phyloP scores from a whole-genome alignment of 768 basidiomycete species.

The Leccinum barrowsii region DNA sequence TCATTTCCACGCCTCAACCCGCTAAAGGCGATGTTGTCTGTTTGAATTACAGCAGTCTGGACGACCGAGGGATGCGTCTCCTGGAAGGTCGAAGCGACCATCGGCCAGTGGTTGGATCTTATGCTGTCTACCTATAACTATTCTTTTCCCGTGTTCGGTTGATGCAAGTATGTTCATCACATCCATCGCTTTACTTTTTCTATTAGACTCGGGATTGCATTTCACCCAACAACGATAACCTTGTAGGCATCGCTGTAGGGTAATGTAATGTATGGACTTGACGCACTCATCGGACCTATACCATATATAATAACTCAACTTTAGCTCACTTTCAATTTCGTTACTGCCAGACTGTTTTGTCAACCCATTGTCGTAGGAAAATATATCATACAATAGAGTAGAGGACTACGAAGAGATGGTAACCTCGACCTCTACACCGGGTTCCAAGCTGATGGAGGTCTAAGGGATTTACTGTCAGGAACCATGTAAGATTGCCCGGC shows the following conservation, averaged over 20 bases:
- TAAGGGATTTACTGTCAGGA: constrained; percentile 31
- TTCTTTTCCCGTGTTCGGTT: not conserved
- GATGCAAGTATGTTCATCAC: constrained; percentile 7
- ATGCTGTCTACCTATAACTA: constrained; percentile 59
- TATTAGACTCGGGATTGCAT: constrained; percentile 3
- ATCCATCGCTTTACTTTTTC: constrained; percentile 3
- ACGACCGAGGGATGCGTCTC: constrained; percentile 70
- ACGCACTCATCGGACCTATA: constrained; percentile 11
- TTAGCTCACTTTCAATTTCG: not conserved
- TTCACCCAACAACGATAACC: constrained; percentile 13
- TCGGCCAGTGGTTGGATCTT: constrained; percentile 79
- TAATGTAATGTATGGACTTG: constrained; percentile 16
- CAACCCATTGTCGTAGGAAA: constrained; percentile 3
- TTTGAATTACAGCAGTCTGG: constrained; percentile 66
- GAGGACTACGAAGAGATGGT: constrained; percentile 74
- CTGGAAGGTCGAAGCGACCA: constrained; percentile 82
- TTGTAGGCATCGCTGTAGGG: constrained; percentile 12
- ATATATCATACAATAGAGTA: not conserved
- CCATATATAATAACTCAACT: constrained; percentile 3
- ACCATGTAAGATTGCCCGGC: not conserved
- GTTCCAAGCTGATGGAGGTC: constrained; percentile 98
- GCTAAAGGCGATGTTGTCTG: constrained; percentile 70
- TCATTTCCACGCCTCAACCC: constrained; percentile 26
- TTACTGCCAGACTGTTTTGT: not conserved
- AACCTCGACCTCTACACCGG: constrained; percentile 98